Base-by-base conservation (phyloP, 495 filamentous ascomycete genomes). In the Aspergillus campestris region DNA sequence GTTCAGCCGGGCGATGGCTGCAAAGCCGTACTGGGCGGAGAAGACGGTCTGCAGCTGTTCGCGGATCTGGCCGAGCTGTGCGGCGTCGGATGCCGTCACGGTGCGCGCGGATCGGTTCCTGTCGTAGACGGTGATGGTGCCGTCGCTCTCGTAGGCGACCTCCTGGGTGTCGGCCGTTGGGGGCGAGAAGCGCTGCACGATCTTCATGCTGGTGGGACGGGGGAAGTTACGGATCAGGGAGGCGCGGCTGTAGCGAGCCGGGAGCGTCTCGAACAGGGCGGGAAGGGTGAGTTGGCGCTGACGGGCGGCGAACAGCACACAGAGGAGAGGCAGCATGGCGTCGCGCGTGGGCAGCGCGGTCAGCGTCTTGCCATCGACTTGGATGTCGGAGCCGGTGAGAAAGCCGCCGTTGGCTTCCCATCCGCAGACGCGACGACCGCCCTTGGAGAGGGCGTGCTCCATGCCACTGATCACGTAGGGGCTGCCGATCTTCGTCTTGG, bases 381-480 rank as follows among this genome's bases (percentile, higher is more conserved):
- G 43, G 27, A 61, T 50, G 29, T 61, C 47, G 12, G 51, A 61
- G n/a, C 58, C 58, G 1, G 58, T 58, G 27, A 61, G 52, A 38
- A 61, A 61, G 7, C 58, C 58, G 12, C 58, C 58, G 15, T 61
- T 61, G 14, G 58, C 55, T 38, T 61, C 58, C 58, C 58, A 61
- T 27, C 58, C 58, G 34, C 47, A 49, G 15, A 61, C 52, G 11
- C 48, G 49, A 1, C 24, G 31, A 32, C 52, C 49, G 4, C 52
- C 55, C 38, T 53, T 56, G 5, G 39, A 11, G 15, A 50, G 40
- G 5, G 58, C 49, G 8, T 36, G 31, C 46, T 61, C 55, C 52
- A 61, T 58, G 11, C 58, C 58, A n/a, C 49, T 43, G 30, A 61
- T 61, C 15, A 61, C 58, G 18, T 58, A 61, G 8, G 58, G 55